Evolutionary conservation across 768 basidiomycete genomes (phyloP).

Genomic region (Lactifluus hygrophoroides): DNA sequence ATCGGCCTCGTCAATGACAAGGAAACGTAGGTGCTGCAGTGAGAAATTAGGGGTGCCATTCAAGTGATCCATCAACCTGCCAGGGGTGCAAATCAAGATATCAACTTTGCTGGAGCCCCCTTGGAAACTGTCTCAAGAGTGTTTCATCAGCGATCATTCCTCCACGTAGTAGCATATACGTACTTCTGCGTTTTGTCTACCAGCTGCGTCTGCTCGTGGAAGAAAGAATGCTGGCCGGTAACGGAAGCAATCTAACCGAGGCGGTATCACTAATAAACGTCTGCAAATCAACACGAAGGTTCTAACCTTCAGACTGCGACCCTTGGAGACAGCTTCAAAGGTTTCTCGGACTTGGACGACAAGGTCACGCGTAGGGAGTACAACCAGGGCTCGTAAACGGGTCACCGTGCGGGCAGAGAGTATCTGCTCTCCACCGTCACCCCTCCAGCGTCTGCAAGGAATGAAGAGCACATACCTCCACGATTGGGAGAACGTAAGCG

Average conservation of each 20-base stretch:
- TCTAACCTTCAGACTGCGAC: constrained; percentile 75
- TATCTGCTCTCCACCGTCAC: constrained; percentile 35
- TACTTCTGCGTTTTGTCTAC: constrained; percentile 53
- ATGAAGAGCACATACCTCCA: constrained; percentile 49
- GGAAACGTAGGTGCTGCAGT: constrained; percentile 88
- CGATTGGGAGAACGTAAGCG: constrained; percentile 89
- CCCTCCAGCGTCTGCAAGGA: neutral
- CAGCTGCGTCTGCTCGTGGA: constrained; percentile 80
- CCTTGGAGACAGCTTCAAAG: constrained; percentile 76
- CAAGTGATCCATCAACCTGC: constrained; percentile 89
- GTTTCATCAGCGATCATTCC: neutral
- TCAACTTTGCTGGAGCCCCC: constrained; percentile 92
- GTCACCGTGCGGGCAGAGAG: constrained; percentile 70
- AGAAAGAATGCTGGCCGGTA: constrained; percentile 91
- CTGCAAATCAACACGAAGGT: neutral
- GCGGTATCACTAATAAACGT: neutral
- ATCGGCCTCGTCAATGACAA: constrained; percentile 98
- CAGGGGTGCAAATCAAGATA: constrained; percentile 92
- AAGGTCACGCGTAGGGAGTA: constrained; percentile 90
- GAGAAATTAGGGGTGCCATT: constrained; percentile 84
- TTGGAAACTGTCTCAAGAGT: constrained; percentile 38
- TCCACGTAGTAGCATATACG: constrained; percentile 17
- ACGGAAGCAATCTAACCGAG: constrained; percentile 55
- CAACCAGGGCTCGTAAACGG: constrained; percentile 76
- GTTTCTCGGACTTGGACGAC: constrained; percentile 90